Conservation (phyloP, 2,329 filamentous ascomycete genomes). For the Blumeria hordei region DNA sequence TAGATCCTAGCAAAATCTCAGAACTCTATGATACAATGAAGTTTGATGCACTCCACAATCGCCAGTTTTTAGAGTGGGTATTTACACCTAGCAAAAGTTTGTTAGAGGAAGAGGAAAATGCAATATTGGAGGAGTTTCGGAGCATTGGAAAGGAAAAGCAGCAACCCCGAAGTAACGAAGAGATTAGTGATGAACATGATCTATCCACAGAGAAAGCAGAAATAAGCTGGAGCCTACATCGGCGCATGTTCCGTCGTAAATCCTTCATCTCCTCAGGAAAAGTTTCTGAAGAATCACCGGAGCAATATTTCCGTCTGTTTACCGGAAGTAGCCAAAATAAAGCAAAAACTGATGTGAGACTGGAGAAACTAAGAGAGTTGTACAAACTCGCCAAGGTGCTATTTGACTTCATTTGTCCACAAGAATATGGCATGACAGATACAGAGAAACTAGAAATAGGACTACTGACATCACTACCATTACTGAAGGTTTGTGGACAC, state of each 20-base stretch:
- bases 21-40: constrained; percentile 99
- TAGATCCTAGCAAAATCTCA: constrained; percentile 95
- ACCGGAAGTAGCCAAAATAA: constrained; percentile 51
- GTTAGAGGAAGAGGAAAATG: constrained; percentile 39
- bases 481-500: constrained; percentile 30
- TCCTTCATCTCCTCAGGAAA: constrained; percentile 32
- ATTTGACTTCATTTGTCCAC: constrained; percentile 95
- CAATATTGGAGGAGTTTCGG: constrained; percentile 15
- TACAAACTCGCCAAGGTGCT: constrained; percentile 86
- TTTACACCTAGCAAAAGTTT: constrained; percentile 71
- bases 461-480: constrained; percentile 70
- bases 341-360: constrained; percentile 58
- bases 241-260: constrained; percentile 32
- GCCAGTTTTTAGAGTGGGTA: constrained; percentile 89
- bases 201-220: constrained; percentile 10
- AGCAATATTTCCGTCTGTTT: constrained; percentile 69
- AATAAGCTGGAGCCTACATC: constrained; percentile 12
- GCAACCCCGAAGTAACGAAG: constrained; percentile 9
- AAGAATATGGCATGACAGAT: constrained; percentile 92
- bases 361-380: constrained; percentile 74
- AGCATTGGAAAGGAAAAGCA: constrained; percentile 10
- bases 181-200: constrained; percentile 5
- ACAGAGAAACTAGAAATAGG: constrained; percentile 97
- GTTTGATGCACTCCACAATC: constrained; percentile 91
- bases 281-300: constrained; percentile 25